Percentiles rank a stretch among this genome's conserved stretches.
These are phyloP conservation scores for Ophiosphaerella narmari DNA, from an alignment of 2,329 filamentous ascomycete genomes.

Conservation along the genomic window DNA sequence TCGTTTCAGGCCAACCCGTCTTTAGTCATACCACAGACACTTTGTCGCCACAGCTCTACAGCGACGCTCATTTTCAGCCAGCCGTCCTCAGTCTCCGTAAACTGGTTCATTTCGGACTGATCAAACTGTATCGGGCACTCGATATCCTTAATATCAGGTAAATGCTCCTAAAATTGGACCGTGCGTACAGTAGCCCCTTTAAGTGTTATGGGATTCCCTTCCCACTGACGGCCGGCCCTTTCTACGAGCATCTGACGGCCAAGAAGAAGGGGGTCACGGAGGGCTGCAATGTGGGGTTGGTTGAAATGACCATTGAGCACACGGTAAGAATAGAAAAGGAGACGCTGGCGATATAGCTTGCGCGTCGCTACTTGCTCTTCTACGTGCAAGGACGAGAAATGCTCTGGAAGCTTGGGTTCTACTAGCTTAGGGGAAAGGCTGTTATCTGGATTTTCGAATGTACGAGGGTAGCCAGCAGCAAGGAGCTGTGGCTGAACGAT, in stretches of 20 bases:
- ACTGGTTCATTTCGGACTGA: conserved; percentile 15
- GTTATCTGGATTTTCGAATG: conserved; percentile 18
- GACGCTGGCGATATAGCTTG: conserved; percentile 15
- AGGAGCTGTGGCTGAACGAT: conserved; percentile 16
- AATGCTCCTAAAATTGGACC: conserved; percentile 11
- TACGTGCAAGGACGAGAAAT: conserved; percentile 6
- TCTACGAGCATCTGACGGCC: conserved; percentile 21
- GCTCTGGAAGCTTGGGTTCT: conserved; percentile 13
- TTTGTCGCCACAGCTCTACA: conserved; percentile 14
- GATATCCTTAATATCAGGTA: conserved; percentile 13
- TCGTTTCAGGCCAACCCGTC: conserved; percentile 18
- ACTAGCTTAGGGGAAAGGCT: conserved; percentile 7
- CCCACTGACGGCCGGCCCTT: conserved; percentile 17
- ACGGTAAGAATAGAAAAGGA: conserved; percentile 17
- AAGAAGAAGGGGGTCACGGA: conserved; percentile 18
- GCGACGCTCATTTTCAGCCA: conserved; percentile 15
- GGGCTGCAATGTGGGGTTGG: conserved; percentile 12
- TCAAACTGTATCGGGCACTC: conserved; percentile 14
- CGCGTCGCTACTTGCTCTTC: conserved; percentile 9
- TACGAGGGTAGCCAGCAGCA: conserved; percentile 14
- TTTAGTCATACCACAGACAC: conserved; percentile 16
- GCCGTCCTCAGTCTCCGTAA: conserved; percentile 10
- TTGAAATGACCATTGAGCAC: conserved; percentile 14
- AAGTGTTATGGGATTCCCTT: conserved; percentile 18
- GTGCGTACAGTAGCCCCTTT: conserved; percentile 3